Percentiles rank a stretch among this genome's conserved stretches.
Conservation (phyloP, 2,329 filamentous ascomycete species). For the Trichoderma pleuroti region DNA sequence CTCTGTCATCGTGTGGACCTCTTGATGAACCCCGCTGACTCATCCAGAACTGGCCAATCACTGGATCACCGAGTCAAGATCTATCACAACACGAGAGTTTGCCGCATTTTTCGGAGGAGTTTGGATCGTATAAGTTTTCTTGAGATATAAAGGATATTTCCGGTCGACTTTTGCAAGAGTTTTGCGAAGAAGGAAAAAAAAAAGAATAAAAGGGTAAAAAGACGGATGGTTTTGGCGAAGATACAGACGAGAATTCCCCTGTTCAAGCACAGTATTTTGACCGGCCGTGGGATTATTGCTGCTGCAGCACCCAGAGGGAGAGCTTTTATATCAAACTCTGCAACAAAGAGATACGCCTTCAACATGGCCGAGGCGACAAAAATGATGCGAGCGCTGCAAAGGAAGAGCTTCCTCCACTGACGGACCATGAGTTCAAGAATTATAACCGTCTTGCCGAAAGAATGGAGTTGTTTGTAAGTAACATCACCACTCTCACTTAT, state of each 20-base stretch:
- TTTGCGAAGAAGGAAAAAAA: neutral
- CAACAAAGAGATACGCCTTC: neutral
- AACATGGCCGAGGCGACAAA: neutral
- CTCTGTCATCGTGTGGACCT: constrained; percentile 1
- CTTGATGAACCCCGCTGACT: neutral
- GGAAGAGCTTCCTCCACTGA: constrained; percentile 56
- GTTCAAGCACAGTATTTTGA: neutral
- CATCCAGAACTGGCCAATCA: neutral
- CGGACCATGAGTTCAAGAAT: constrained; percentile 60
- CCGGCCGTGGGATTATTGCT: neutral
- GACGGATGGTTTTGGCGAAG: neutral
- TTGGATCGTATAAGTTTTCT: neutral
- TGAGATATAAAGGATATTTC: neutral
- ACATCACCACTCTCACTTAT: neutral
- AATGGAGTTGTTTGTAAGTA: constrained; percentile 68
- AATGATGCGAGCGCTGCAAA: neutral
- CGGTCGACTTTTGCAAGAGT: neutral
- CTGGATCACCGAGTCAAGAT: neutral
- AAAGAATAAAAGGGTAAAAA: neutral
- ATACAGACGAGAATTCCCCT: neutral
- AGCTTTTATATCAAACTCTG: neutral
- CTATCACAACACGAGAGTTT: neutral
- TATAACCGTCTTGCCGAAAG: constrained; percentile 72
- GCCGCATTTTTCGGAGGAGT: neutral
- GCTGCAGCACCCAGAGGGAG: neutral